Conservation (phyloP, 2,329 filamentous ascomycete genomes). For the Zymoseptoria pseudotritici region DNA sequence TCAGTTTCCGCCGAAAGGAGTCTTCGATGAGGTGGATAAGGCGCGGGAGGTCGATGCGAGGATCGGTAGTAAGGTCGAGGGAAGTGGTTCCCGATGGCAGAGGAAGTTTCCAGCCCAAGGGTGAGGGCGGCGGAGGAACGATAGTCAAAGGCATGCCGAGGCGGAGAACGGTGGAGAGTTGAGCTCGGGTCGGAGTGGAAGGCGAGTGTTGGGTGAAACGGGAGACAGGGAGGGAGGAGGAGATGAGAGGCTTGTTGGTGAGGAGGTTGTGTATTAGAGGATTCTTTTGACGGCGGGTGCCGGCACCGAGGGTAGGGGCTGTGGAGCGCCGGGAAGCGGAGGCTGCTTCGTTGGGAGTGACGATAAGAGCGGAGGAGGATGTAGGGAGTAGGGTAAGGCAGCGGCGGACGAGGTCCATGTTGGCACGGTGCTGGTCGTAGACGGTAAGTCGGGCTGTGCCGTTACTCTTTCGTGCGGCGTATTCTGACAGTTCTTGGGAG, state of each 20-base stretch:
- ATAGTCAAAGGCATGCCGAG: slow-evolving; percentile 83
- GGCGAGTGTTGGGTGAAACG: slow-evolving; percentile 43
- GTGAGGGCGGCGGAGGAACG: slow-evolving; percentile 59
- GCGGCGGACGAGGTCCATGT: slow-evolving; percentile 64
- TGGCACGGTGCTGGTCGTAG: slow-evolving; percentile 52
- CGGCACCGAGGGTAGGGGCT: slow-evolving; percentile 22
- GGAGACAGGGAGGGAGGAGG: slow-evolving; percentile 75
- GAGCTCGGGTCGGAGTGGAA: slow-evolving; percentile 26
- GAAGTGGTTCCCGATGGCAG: slow-evolving; percentile 47
- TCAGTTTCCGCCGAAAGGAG: slow-evolving; percentile 78
- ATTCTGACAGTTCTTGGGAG: slow-evolving; percentile 43
- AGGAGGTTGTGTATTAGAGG: slow-evolving; percentile 91
- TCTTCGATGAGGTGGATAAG: slow-evolving; percentile 86
- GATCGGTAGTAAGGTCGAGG: slow-evolving; percentile 64
- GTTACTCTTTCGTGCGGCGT: slow-evolving; percentile 12
- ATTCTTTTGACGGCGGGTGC: slow-evolving; percentile 60
- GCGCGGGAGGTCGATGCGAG: slow-evolving; percentile 72
- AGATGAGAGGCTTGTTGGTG: slow-evolving; percentile 88
- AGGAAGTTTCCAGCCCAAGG: slow-evolving; percentile 61
- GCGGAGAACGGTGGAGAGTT: slow-evolving; percentile 74
- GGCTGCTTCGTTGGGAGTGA: slow-evolving; percentile 77
- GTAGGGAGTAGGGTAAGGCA: slow-evolving; percentile 70
- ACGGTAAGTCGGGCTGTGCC: slow-evolving; percentile 14
- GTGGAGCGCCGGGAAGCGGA: slow-evolving; percentile 35
- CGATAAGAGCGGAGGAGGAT: slow-evolving; percentile 80